Evolutionary conservation across 345 rosid species (phyloP), one percentile per base, ranked within the genome.

Genomic region (Euclidium syriacum): DNA sequence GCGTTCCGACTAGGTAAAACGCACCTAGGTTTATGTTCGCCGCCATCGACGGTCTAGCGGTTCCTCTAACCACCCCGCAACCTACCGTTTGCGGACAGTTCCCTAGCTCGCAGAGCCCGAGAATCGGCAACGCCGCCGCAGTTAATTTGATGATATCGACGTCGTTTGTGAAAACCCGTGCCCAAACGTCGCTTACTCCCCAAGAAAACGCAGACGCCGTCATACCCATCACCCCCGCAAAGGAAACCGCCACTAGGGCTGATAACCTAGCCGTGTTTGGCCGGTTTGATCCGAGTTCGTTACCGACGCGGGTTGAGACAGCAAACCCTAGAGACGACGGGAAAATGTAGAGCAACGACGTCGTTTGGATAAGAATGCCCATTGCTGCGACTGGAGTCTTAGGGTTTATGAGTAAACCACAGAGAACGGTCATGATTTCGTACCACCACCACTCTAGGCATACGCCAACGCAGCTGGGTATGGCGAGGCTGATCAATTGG

Each of bases 41-140:
- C 0, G 98, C 98, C 8, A 73, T 78, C 5, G 95, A 59, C 4
- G 98, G 96, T 12, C 95, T 75, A 0, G 98, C 98, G 7, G 81
- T 83, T 6, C 98, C 98, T 62, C 98, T 57, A 2, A 91, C 77
- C 14, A 88, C 95, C 36, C 98, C 96, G 67, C 98, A 88, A 1
- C 90, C 95, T 32, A 91, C 95, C 8, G 98, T 91, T 65, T 91
- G 98, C 2, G 98, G 96, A 51, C 95, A 88, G 88, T 91, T 91
- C 34, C 92, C 92, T 12, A 85, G 81, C 79, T 85, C 88, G 53
- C 92, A 85, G 5, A 85, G 72, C 39, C 98, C 98, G 22, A 91
- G 82, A 69, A 91, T 88, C 3, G 96, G 96, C 50, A 91, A 66
- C 3, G 92, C 98, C 0, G 81, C 84, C 2, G 95, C 80, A 7